Evolutionary conservation across 2,329 filamentous ascomycete genomes (phyloP).

Genomic region (Verruconis gallopava): DNA sequence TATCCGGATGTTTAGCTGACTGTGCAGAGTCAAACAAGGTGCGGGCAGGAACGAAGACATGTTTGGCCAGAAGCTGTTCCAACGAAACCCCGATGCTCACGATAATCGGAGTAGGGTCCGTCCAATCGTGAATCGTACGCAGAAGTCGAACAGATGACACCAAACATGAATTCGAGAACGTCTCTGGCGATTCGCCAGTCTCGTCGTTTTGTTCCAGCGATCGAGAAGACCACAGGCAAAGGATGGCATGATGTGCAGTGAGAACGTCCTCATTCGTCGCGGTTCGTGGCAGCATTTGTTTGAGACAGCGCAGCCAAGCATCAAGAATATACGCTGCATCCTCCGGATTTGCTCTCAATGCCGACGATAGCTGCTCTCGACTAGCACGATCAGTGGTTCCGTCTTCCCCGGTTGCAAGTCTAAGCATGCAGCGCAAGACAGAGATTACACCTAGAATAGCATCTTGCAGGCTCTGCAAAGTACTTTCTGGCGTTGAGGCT

Average conservation of each 20-base stretch:
- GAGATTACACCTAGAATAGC: background rate
- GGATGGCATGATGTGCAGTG: background rate
- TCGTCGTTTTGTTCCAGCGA: slow-evolving; percentile 17
- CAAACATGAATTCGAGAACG: slow-evolving; percentile 26
- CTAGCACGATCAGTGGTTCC: background rate
- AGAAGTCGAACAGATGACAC: slow-evolving; percentile 15
- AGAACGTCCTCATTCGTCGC: background rate
- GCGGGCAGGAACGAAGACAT: slow-evolving; percentile 21
- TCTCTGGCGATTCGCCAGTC: slow-evolving; percentile 14
- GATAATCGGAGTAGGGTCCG: too few species aligned
- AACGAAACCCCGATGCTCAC: slow-evolving; percentile 12
- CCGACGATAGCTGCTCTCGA: slow-evolving; percentile 8
- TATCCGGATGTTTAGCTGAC: background rate
- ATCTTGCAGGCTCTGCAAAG: too few species aligned
- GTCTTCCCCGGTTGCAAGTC: background rate
- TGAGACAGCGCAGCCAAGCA: slow-evolving; percentile 7
- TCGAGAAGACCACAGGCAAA: slow-evolving; percentile 20
- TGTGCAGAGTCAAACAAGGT: slow-evolving; percentile 10
- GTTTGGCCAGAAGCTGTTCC: slow-evolving; percentile 28
- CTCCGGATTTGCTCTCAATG: background rate
- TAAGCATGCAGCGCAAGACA: background rate
- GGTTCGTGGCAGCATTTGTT: background rate
- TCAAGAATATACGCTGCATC: slow-evolving; percentile 4
- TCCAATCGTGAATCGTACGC: too few species aligned
- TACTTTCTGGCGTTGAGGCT: background rate